phyloP scores from a whole-genome alignment of 2,329 filamentous ascomycete genomes.

The Paracorniculantispora psalliotae region DNA sequence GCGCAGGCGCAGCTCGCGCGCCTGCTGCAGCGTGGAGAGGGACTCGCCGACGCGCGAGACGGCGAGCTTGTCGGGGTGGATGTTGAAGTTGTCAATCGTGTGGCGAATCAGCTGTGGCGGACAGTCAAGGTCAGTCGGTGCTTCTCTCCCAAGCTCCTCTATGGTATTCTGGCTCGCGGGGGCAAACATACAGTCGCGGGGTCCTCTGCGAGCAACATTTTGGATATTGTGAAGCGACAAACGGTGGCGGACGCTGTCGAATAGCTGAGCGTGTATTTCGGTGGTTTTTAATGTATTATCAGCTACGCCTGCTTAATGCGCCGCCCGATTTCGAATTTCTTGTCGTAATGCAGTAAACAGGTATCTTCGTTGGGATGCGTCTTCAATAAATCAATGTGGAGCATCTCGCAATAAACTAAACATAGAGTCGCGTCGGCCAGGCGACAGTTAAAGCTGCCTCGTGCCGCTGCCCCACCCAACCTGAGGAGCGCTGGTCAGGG shows the following conservation, averaged over 20 bases:
- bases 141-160: too few species aligned
- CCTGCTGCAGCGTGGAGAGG: slow-evolving; percentile 74
- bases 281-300: not conserved
- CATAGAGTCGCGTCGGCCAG: slow-evolving; percentile 23
- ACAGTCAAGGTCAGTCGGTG: too few species aligned
- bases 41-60: slow-evolving; percentile 81
- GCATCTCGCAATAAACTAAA: slow-evolving; percentile 12
- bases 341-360: too few species aligned
- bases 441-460: slow-evolving; percentile 23
- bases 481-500: not conserved
- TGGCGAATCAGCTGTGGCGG: slow-evolving; percentile 72
- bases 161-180: not conserved
- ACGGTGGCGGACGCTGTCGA: not conserved
- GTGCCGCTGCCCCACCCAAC: not conserved
- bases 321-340: not conserved
- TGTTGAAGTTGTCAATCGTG: slow-evolving; percentile 94
- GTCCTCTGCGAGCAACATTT: slow-evolving; percentile 91
- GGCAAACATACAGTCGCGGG: slow-evolving; percentile 66
- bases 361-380: not conserved
- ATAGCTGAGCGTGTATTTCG: not conserved
- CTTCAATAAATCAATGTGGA: not conserved
- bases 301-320: not conserved
- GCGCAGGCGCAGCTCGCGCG: slow-evolving; percentile 71
- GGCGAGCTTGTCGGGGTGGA: slow-evolving; percentile 77
- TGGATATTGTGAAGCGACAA: not conserved